phyloP scores from a whole-genome alignment of 192 early-diverging fungal genomes.

The Podila clonocystis region DNA sequence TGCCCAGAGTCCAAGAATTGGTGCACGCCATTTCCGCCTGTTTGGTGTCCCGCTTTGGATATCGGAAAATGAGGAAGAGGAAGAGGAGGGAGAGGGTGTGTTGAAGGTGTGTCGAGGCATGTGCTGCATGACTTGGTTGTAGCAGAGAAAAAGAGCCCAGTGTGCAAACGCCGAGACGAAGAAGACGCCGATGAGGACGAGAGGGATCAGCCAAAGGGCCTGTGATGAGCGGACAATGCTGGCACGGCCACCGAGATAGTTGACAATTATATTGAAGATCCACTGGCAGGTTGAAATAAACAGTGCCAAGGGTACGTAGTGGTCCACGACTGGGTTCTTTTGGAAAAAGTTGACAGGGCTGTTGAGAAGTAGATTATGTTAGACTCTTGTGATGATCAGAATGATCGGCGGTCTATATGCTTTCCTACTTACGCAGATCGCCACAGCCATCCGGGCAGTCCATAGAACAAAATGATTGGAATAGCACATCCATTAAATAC shows the following conservation, averaged over 20 bases:
- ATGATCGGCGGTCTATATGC: not conserved
- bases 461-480: constrained; percentile 37
- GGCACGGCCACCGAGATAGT: constrained; percentile 32
- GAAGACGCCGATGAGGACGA: constrained; percentile 44
- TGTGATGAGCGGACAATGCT: constrained; percentile 35
- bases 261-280: constrained; percentile 47
- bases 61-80: not conserved
- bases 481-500: constrained; percentile 24
- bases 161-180: constrained; percentile 43
- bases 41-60: not conserved
- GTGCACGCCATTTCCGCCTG: constrained; percentile 36
- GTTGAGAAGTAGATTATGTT: not conserved
- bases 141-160: constrained; percentile 45
- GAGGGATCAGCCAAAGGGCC: constrained; percentile 42
- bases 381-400: not conserved
- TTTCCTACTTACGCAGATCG: constrained; percentile 37
- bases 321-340: constrained; percentile 49
- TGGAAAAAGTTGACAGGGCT: constrained; percentile 52
- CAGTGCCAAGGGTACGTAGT: constrained; percentile 44
- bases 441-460: constrained; percentile 49
- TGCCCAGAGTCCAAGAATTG: constrained; percentile 36
- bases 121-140: constrained; percentile 45
- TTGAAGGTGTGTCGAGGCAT: constrained; percentile 4
- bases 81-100: too few species aligned
- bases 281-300: constrained; percentile 52